Percentiles rank a stretch among this genome's conserved stretches.
phyloP scores from a whole-genome alignment of 352 stramenopile genomes.

The Aphanomyces astaci region DNA sequence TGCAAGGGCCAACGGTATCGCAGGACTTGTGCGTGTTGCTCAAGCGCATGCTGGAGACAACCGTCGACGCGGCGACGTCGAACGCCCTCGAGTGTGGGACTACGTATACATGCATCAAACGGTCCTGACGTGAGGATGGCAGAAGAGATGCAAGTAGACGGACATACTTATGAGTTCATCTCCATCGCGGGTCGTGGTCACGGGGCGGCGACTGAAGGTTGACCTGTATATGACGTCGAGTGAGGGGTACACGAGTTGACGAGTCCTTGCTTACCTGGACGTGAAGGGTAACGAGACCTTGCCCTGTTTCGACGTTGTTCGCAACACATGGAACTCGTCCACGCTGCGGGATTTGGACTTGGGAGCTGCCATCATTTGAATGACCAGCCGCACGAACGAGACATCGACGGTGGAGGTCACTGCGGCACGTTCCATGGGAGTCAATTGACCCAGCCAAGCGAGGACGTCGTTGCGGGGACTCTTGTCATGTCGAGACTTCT shows the following conservation, averaged over 20 bases:
- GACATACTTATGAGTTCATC: constrained; percentile 27
- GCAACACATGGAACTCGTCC: constrained; percentile 55
- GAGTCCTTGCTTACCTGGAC: too few species aligned
- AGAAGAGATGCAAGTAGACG: not conserved
- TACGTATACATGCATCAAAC: too few species aligned
- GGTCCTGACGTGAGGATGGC: not conserved
- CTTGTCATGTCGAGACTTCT: constrained; percentile 12
- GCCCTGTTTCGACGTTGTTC: not conserved
- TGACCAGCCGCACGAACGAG: constrained; percentile 68
- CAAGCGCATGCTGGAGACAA: constrained; percentile 37
- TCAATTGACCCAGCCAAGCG: constrained; percentile 43
- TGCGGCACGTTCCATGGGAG: constrained; percentile 41
- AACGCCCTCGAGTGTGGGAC: constrained; percentile 47
- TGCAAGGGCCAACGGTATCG: constrained; percentile 49
- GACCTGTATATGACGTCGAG: not conserved
- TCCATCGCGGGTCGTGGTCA: constrained; percentile 40
- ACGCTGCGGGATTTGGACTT: constrained; percentile 22
- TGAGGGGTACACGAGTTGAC: too few species aligned
- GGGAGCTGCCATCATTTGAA: constrained; percentile 50
- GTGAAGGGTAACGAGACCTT: not conserved
- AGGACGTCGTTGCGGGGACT: constrained; percentile 33
- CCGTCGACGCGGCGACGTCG: constrained; percentile 30
- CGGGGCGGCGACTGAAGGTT: constrained; percentile 48
- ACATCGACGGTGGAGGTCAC: constrained; percentile 54
- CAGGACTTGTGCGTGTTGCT: constrained; percentile 64